These are phyloP conservation scores for Starmerella roubikii DNA, from an alignment of 805 yeast genomes.

Conservation along the genomic window DNA sequence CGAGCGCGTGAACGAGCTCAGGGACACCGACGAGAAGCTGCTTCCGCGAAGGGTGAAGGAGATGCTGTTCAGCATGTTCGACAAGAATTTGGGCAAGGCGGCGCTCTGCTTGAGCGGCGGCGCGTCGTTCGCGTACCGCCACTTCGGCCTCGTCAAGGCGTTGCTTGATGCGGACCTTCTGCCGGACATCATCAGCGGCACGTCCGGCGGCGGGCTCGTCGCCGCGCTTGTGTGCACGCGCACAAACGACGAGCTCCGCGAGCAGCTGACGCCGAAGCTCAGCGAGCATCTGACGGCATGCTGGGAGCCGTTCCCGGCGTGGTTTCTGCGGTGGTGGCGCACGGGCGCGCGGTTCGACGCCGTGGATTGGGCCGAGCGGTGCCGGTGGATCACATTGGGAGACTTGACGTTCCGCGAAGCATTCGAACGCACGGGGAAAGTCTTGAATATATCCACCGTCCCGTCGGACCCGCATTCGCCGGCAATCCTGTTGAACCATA, in stretches of 20 bases:
- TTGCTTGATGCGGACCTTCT: conserved; percentile 50
- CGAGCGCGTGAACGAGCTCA: conserved; percentile 33
- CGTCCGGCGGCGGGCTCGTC: conserved; percentile 69
- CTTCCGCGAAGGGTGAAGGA: conserved; percentile 34
- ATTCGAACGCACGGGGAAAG: conserved; percentile 51
- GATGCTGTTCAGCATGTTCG: conserved; percentile 41
- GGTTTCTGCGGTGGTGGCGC: conserved; percentile 51
- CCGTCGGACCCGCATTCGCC: conserved; percentile 77
- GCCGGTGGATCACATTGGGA: conserved; percentile 59
- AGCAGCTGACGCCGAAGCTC: conserved; percentile 44
- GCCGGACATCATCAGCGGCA: conserved; percentile 61
- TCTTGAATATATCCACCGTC: conserved; percentile 60
- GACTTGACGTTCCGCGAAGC: conserved; percentile 62
- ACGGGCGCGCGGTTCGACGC: conserved; percentile 75
- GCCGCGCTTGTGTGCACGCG: conserved; percentile 62
- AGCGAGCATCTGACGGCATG: conserved; percentile 57
- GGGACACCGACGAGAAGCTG: conserved; percentile 24
- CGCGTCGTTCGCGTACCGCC: conserved; percentile 64
- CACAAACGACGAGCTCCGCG: conserved; percentile 49
- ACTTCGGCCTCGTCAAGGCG: conserved; percentile 64
- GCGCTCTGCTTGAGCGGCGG: conserved; percentile 70
- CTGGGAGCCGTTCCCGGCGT: conserved; percentile 44
- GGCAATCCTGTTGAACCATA: conserved; percentile 59
- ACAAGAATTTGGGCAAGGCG: conserved; percentile 54
- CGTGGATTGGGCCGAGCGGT: conserved; percentile 56